Conservation (phyloP, 202 grass and related monocot genomes). For the Schoenoplectus triqueter region DNA sequence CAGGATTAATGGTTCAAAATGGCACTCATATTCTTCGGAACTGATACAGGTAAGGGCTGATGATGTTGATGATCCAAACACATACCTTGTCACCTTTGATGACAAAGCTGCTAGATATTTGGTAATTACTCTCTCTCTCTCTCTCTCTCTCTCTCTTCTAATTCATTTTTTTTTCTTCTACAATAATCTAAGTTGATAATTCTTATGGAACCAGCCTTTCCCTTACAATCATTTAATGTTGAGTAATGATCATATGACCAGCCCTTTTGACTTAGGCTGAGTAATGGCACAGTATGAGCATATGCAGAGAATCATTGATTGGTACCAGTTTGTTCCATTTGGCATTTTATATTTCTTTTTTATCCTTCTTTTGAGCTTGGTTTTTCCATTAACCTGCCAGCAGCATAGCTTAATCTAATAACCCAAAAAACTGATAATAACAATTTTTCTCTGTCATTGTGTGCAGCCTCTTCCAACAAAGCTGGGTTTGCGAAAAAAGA, state of each 20-base stretch:
- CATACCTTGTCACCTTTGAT: conserved; percentile 91
- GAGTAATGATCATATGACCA: conserved; percentile 12
- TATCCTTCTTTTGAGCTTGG: background rate
- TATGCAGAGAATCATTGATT: conserved; percentile 8
- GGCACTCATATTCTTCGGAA: conserved; percentile 41
- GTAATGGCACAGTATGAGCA: background rate
- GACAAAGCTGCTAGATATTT: conserved; percentile 83
- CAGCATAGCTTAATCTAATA: conserved; percentile 18
- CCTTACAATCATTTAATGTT: background rate
- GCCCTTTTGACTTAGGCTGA: conserved; percentile 11
- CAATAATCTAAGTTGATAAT: background rate
- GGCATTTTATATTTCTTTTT: background rate
- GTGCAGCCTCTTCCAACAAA: conserved; percentile 92
- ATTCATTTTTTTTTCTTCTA: background rate
- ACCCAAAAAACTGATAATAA: conserved; percentile 19
- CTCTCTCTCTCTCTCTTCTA: background rate
- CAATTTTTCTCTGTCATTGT: conserved; percentile 24
- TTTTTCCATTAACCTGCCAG: conserved; percentile 20
- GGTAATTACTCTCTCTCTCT: conserved; percentile 47
- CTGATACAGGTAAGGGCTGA: conserved; percentile 77
- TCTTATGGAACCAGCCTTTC: background rate
- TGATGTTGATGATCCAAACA: conserved; percentile 83
- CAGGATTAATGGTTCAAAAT: conserved; percentile 24
- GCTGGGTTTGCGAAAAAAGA: conserved; percentile 93
- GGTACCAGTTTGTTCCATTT: background rate